Evolutionary conservation across 371 early-diverging fungal genomes (phyloP).

Genomic region (Mucor velutinosus): DNA sequence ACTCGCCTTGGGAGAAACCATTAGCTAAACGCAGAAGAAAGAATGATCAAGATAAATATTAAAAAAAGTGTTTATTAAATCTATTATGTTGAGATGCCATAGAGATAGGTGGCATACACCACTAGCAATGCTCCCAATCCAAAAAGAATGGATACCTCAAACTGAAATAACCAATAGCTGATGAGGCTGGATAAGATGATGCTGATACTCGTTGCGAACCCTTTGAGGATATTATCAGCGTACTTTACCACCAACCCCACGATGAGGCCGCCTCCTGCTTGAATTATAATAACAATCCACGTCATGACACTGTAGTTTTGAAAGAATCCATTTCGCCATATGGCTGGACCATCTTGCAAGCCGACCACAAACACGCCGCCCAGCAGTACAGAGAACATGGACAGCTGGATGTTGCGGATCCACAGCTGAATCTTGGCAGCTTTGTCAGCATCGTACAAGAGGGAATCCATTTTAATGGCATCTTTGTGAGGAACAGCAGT

Average conservation of each 20-base stretch:
- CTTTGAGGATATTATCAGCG: constrained; percentile 96
- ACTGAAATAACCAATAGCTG: constrained; percentile 71
- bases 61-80: background rate
- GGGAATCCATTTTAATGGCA: background rate
- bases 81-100: constrained; percentile 40
- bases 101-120: constrained; percentile 72
- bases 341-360: constrained; percentile 76
- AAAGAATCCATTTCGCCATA: constrained; percentile 84
- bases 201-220: constrained; percentile 93
- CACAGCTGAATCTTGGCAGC: constrained; percentile 68
- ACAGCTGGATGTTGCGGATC: constrained; percentile 90
- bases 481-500: constrained; percentile 32
- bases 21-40: constrained; percentile 30
- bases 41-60: constrained; percentile 9
- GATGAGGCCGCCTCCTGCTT: constrained; percentile 91
- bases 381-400: constrained; percentile 71
- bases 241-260: constrained; percentile 95
- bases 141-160: constrained; percentile 63
- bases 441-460: background rate
- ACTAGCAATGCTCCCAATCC: constrained; percentile 71
- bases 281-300: constrained; percentile 78
- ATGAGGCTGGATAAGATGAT: constrained; percentile 85
- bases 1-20: constrained; percentile 43
- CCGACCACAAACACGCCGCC: constrained; percentile 69
- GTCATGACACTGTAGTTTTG: constrained; percentile 83